Percentiles rank a stretch among this genome's conserved stretches.
These are phyloP conservation scores for Blumeria hordei DNA, from an alignment of 2,329 filamentous ascomycete species.

Conservation along the genomic window DNA sequence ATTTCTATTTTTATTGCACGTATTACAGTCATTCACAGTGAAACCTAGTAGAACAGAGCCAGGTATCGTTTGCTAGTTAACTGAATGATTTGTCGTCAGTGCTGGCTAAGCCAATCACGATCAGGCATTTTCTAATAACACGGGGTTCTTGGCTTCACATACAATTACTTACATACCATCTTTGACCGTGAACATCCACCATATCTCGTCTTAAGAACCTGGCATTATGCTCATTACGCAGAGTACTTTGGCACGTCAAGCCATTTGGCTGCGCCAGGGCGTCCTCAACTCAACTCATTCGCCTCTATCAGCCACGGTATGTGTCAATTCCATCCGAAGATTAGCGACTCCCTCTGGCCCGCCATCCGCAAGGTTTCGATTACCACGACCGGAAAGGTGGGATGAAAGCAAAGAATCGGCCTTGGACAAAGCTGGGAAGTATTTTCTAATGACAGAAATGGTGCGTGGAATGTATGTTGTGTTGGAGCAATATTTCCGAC, in stretches of 20 bases:
- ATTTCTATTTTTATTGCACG: no score
- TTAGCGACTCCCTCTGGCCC: conserved; percentile 48
- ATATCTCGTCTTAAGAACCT: no score
- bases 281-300: not conserved
- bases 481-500: conserved; percentile 93
- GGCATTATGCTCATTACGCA: no score
- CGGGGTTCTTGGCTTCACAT: not conserved
- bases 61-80: no score
- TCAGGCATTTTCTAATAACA: conserved; percentile 3
- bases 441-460: conserved; percentile 92
- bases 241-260: conserved; percentile 9
- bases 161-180: conserved; percentile 7
- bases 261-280: conserved; percentile 5
- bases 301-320: not conserved
- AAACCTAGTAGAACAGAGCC: no score
- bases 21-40: no score
- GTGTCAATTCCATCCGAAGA: not conserved
- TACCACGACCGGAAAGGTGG: conserved; percentile 51
- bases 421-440: conserved; percentile 68
- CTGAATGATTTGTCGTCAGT: no score
- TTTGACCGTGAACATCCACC: conserved; percentile 11
- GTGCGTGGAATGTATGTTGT: conserved; percentile 93
- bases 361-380: conserved; percentile 59
- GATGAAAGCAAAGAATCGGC: conserved; percentile 54
- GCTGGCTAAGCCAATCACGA: conserved; percentile 8